Conservation (phyloP, 805 yeast genomes). For the Candida wancherniae region DNA sequence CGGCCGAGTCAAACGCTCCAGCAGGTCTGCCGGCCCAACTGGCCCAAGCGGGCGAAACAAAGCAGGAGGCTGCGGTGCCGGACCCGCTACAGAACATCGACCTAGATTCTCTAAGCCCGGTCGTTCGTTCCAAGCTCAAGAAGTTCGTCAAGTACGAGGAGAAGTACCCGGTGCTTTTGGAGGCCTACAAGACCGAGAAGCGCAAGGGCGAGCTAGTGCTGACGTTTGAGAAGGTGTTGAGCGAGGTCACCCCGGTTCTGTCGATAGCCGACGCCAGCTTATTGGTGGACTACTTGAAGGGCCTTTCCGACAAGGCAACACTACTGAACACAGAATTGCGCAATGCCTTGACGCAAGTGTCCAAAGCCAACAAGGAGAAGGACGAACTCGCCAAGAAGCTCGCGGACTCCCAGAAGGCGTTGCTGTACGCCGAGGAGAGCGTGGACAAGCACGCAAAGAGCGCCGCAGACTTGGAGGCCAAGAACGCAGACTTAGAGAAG, state of each 20-base stretch:
- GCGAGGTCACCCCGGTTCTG: slow-evolving; percentile 77
- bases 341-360: slow-evolving; percentile 32
- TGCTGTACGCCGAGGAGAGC: slow-evolving; percentile 15
- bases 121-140: slow-evolving; percentile 55
- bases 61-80: slow-evolving; percentile 1
- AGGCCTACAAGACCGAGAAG: slow-evolving; percentile 82
- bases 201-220: slow-evolving; percentile 54
- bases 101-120: slow-evolving; percentile 48
- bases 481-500: slow-evolving; percentile 18
- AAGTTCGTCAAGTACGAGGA: slow-evolving; percentile 85
- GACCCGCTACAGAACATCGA: slow-evolving; percentile 20
- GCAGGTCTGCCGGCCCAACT: neutral
- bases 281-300: slow-evolving; percentile 63
- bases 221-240: slow-evolving; percentile 62
- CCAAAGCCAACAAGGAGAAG: slow-evolving; percentile 9
- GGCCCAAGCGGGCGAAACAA: neutral
- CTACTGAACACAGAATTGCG: slow-evolving; percentile 65
- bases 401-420: slow-evolving; percentile 11
- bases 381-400: slow-evolving; percentile 10
- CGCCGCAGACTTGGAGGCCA: slow-evolving; percentile 8
- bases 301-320: slow-evolving; percentile 54
- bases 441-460: slow-evolving; percentile 6
- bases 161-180: slow-evolving; percentile 78
- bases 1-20: neutral
- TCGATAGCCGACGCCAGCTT: slow-evolving; percentile 68